Base-by-base conservation (phyloP, 306 rosid genomes). In the Parietaria judaica region DNA sequence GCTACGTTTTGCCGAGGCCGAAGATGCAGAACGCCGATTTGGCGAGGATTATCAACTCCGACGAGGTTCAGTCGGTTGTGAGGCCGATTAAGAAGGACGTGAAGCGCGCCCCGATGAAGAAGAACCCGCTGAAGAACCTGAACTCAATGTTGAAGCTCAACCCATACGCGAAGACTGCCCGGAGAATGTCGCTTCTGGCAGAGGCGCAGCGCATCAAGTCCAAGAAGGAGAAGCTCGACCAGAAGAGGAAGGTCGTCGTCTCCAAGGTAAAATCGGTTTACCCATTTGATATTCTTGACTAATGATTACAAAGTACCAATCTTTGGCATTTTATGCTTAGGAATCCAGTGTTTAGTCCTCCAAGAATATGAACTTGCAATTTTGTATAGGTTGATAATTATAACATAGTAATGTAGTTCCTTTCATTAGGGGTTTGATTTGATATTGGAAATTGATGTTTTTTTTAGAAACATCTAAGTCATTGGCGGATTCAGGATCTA, bases 11-110 rank as follows among this genome's bases (percentile, higher is more conserved):
- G 1, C 97, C 94, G 0, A 76, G 96, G 79, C 5, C 96, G 0
- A 90, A 90, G 79, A 90, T 87, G 96, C 76, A 70, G 0, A 87
- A 87, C 34, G 77, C 90, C 10, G 96, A 87, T 50, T 70, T 90
- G 49, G 64, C 88, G 0, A 87, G 97, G 66, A 90, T 90, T 11
- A 90, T 90, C 53, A 90, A 90, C 54, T 90, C 97, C 3, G 97
- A 90, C 16, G 97, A 90, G 77, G 78, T 90, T 8, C 97, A 90
- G 70, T 73, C 78, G 3, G 90, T 82, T 14, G 97, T 90, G n/a
- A 81, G 74, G 56, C 97, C 97, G 4, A 74, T 77, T 23, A 87
- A 90, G 83, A 84, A 67, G 78, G 85, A 74, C 2, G 66, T 55
- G 0, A 90, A 81, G 78, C 66, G 90, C 64, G 84, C 85, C 0